A percentile compares a stretch with the other conserved stretches of the same genome.
Evolutionary conservation across 2,329 filamentous ascomycete species (phyloP).

Genomic region (Botrytis paeoniae): DNA sequence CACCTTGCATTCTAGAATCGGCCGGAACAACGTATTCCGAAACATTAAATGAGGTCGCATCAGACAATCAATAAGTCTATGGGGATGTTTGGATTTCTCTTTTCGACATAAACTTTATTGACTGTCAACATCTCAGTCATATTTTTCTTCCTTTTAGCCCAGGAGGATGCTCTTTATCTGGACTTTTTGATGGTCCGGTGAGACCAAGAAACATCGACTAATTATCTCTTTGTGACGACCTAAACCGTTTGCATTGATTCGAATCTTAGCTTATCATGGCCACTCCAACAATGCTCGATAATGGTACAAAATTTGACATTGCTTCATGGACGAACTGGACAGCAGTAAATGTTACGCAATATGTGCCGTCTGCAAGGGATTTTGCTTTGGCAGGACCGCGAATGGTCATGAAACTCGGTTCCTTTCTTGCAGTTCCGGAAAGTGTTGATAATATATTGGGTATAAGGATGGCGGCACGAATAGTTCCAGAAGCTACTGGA

Average conservation of each 20-base stretch:
- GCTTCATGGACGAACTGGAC: slow-evolving; percentile 54
- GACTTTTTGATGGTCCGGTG: slow-evolving; percentile 14
- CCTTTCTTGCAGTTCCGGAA: slow-evolving; percentile 59
- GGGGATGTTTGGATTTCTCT: not conserved
- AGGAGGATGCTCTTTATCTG: slow-evolving; percentile 18
- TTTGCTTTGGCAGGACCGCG: slow-evolving; percentile 67
- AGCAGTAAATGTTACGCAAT: slow-evolving; percentile 51
- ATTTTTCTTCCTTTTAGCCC: not conserved
- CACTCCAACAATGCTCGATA: slow-evolving; percentile 26
- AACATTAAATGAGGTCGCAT: not conserved
- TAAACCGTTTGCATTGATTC: slow-evolving; percentile 4
- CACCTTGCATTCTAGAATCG: not conserved
- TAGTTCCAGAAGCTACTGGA: slow-evolving; percentile 57
- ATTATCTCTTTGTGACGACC: slow-evolving; percentile 17
- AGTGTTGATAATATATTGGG: slow-evolving; percentile 53
- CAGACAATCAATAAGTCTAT: not conserved
- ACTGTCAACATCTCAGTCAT: not conserved
- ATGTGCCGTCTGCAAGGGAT: slow-evolving; percentile 64
- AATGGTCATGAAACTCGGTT: slow-evolving; percentile 65
- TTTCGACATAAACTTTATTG: not conserved
- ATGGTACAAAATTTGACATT: slow-evolving; percentile 42
- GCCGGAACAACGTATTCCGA: slow-evolving; percentile 7
- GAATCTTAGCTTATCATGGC: slow-evolving; percentile 26
- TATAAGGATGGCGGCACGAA: slow-evolving; percentile 53
- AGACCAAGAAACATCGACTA: slow-evolving; percentile 14